Evolutionary conservation across 805 yeast genomes (phyloP), one percentile per base, ranked within the genome.

Genomic region (Candida saitoana): DNA sequence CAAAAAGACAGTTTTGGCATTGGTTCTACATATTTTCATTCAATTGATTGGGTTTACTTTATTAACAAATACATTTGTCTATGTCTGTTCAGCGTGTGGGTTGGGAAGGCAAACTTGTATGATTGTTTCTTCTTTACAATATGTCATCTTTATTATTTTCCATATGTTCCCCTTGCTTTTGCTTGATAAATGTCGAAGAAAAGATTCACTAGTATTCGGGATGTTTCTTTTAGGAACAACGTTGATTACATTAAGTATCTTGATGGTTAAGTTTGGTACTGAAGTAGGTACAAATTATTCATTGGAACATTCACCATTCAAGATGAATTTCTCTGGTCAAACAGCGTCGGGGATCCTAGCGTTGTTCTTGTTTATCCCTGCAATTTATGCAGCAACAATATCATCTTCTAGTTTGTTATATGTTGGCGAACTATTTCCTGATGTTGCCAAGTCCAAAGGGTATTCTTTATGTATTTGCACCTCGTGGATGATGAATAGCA

Each of bases 331-430:
- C 18, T 54, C 12, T 12, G 47, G 43, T 3, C 48, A 57, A 3
- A 63, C 73, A 3, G 79, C 79, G 0, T 63, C 76, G 0, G 44
- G 63, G 2, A 57, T 71, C 1, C 49, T 79, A 33, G 75, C 77
- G 0, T 51, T 76, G 3, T 67, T 74, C 33, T 65, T 70, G 31
- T 55, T 73, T 36, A 59, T 73, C 36, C 71, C 73, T 18, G 71
- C 78, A 2, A 59, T 76, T 0, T 72, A 69, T 51, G 64, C 80
- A 1, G 54, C 76, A 1, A 64, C 77, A 1, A 56, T 78, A 11
- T 59, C 73, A 1, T 66, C 79, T 34, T 69, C 69, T 3, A 67
- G 78, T 25, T 70, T 75, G 76, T 53, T 77, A 16, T 77, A 74
- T 49, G 65, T 76, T 3, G 67, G 71, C 38, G 83, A 78, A 48